Evolutionary conservation across 2,329 filamentous ascomycete species (phyloP).

Genomic region (Fusarium sulawesiense): DNA sequence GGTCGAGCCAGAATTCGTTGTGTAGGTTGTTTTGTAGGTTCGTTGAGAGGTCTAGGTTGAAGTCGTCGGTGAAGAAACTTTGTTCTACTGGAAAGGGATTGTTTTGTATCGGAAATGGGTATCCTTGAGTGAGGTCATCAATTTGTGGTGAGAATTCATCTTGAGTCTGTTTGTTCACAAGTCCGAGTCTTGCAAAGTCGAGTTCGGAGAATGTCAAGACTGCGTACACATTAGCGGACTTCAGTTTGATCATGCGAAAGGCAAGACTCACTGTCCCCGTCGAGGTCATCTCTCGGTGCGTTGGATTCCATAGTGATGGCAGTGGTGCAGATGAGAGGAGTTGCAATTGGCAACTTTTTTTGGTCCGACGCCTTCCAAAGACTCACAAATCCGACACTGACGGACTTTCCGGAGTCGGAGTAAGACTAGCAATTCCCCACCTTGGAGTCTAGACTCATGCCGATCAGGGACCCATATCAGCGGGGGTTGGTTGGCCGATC

Average conservation of each 20-base stretch:
- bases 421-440: slow-evolving; percentile 9
- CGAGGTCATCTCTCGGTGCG: slow-evolving; percentile 12
- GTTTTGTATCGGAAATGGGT: not conserved
- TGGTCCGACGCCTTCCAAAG: slow-evolving; percentile 5
- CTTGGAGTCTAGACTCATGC: not conserved
- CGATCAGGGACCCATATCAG: not conserved
- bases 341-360: not conserved
- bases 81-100: not conserved
- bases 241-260: not conserved
- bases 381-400: not conserved
- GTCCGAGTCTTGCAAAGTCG: slow-evolving; percentile 31
- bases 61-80: not conserved
- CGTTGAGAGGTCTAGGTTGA: not conserved
- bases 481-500: not conserved
- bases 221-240: slow-evolving; percentile 6
- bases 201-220: slow-evolving; percentile 34
- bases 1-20: not conserved
- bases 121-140: not conserved
- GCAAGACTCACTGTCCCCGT: slow-evolving; percentile 24
- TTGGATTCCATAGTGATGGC: not conserved
- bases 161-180: not conserved
- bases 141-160: not conserved
- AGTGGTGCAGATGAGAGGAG: not conserved
- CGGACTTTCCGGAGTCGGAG: slow-evolving; percentile 33
- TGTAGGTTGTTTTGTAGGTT: not conserved